Conservation (phyloP, 306 rosid genomes). For the Rosa multiflora region DNA sequence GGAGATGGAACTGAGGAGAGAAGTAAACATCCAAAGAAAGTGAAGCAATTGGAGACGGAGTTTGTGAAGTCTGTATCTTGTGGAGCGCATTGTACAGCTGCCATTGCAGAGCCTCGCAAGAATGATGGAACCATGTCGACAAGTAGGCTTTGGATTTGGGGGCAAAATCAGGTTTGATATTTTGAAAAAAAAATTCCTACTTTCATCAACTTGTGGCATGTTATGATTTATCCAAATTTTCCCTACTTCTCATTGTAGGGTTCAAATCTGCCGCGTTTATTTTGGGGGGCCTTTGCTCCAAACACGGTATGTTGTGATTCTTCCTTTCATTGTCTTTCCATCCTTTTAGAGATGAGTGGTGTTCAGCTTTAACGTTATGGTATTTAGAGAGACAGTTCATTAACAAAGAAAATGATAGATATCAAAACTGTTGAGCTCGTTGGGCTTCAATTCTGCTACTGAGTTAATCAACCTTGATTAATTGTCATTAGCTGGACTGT, state of each 20-base stretch:
- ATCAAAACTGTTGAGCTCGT: neutral
- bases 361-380: neutral
- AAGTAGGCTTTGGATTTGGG: conserved; percentile 95
- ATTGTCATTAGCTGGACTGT: neutral
- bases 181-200: conserved; percentile 2
- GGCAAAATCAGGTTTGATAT: conserved; percentile 76
- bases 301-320: conserved; percentile 50
- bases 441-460: neutral
- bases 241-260: conserved; percentile 49
- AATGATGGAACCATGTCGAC: conserved; percentile 65
- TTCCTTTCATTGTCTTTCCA: neutral
- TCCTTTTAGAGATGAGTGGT: neutral
- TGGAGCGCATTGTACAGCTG: conserved; percentile 95
- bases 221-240: conserved; percentile 3
- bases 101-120: conserved; percentile 78
- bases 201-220: neutral
- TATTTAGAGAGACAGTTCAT: neutral
- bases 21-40: conserved; percentile 72
- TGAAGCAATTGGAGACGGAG: conserved; percentile 63
- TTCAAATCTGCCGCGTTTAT: conserved; percentile 83
- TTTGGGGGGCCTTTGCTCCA: conserved; percentile 82
- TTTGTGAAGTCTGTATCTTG: conserved; percentile 83
- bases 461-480: neutral
- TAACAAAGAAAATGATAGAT: neutral
- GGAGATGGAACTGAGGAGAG: conserved; percentile 93